Conservation (phyloP, 345 rosid genomes). For the Arabidopsis arenosa region DNA sequence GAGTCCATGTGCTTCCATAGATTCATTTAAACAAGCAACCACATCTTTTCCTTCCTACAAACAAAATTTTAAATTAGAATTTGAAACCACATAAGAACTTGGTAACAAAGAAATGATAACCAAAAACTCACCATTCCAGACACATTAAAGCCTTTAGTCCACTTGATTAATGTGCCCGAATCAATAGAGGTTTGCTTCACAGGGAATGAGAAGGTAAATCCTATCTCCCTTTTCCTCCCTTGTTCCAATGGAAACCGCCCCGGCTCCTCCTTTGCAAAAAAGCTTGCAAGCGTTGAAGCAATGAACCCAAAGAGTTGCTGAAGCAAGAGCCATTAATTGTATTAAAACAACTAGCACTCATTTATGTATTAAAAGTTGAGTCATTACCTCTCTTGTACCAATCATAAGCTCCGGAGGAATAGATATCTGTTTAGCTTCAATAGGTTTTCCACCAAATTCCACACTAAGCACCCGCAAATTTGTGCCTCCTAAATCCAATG, state of each 20-base stretch:
- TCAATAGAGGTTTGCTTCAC: constrained; percentile 76
- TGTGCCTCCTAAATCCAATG: constrained; percentile 91
- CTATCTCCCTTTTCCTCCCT: constrained; percentile 78
- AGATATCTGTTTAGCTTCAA: constrained; percentile 72
- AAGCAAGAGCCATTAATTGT: not conserved
- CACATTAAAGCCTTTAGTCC: constrained; percentile 90
- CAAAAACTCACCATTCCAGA: constrained; percentile 68
- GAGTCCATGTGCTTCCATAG: constrained; percentile 67
- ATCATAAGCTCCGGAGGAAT: constrained; percentile 77
- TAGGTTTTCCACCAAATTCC: constrained; percentile 72
- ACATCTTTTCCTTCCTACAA: constrained; percentile 77
- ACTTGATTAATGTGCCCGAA: constrained; percentile 76
- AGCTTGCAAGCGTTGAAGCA: constrained; percentile 63
- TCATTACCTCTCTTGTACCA: constrained; percentile 73
- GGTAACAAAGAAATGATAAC: not conserved
- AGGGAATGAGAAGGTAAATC: constrained; percentile 91
- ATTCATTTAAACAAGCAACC: constrained; percentile 84
- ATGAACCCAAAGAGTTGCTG: constrained; percentile 85
- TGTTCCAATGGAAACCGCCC: constrained; percentile 55
- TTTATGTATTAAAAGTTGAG: not conserved
- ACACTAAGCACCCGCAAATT: constrained; percentile 80
- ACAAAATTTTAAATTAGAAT: constrained; percentile 11
- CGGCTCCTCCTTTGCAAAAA: constrained; percentile 56
- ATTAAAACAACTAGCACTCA: not conserved
- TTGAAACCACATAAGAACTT: not conserved